A percentile compares a stretch with the other conserved stretches of the same genome.
Conservation (phyloP, 129 eudicot genomes). For the Arctium lappa region DNA sequence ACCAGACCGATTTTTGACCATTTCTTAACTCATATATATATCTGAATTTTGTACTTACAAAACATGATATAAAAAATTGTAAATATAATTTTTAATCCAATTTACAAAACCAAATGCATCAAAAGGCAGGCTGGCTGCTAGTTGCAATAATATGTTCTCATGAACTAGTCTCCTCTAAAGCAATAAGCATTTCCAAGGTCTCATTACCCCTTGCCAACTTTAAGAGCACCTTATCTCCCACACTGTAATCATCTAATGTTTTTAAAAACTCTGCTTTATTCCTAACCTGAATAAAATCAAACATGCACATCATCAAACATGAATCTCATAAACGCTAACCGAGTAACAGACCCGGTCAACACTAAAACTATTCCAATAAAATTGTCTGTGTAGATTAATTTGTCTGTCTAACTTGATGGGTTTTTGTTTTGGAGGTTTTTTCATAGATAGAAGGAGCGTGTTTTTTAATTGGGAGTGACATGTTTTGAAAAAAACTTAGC, state of each 20-base stretch:
- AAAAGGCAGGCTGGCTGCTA: no score
- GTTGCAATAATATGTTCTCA: slow-evolving; percentile 9
- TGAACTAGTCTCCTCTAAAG: slow-evolving; percentile 59
- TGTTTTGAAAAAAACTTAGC: no score
- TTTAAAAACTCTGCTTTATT: slow-evolving; percentile 76
- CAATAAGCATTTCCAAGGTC: slow-evolving; percentile 55
- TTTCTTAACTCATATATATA: background rate
- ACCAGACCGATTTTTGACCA: background rate
- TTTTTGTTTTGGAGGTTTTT: no score
- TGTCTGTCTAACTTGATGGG: no score
- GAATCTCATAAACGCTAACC: background rate
- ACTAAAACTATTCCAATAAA: no score
- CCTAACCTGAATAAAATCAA: slow-evolving; percentile 60
- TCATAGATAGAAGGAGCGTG: no score
- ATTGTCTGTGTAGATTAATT: no score
- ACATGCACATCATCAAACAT: background rate
- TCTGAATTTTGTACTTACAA: background rate
- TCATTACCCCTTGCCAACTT: slow-evolving; percentile 68
- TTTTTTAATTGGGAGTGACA: no score
- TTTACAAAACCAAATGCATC: background rate
- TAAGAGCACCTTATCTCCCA: slow-evolving; percentile 70
- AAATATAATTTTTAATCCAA: background rate
- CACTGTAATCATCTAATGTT: slow-evolving; percentile 69
- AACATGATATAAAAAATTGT: background rate
- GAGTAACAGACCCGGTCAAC: no score